Evolutionary conservation across 1,284 basidiomycete genomes (phyloP), one percentile per base, ranked within the genome.

Genomic region (Malassezia dermatis): DNA sequence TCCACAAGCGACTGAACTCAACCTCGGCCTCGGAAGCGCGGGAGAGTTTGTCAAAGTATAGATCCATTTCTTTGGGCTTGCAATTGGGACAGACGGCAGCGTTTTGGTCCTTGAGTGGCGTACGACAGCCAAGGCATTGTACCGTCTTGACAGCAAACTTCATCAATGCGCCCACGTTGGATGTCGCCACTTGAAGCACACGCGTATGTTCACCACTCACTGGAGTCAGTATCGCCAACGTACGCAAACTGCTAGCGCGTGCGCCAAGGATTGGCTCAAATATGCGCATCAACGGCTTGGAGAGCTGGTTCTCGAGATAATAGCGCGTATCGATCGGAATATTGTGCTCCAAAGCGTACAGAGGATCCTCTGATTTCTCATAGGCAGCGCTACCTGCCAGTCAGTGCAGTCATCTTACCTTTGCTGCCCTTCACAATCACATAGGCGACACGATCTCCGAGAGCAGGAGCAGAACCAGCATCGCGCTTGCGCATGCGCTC

Each of bases 301-400:
- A 62, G 10, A 74, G 62, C 51, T 74, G 71, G 43, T 74, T 71
- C 44, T 74, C 71, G 37, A 74, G 66, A 54, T 74, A 74, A 60
- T 74, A 74, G 30, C 69, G 62, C 39, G 70, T 74, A 51, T 74
- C 71, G 64, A 74, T 73, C 15, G 71, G 71, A 41, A 74, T 69
- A 55, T 71, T 72, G 66, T 74, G 65, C 51, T 74, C 71, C 4
- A 74, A 62, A 12, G 72, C 71, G 39, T 73, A 74, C 54, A 74
- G 66, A 1, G 71, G 71, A 51, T 74, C 71, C 48, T 74, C 71
- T 24, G 67, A 69, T 21, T 67, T 63, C 58, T 74, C 70, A 52
- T 73, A 74, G 8, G 71, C 71, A 8, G 71, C 71, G 6, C 60
- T 63, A 21, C 37, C 37, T 39, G 37, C 13, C 19, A 19, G 37